Conservation (phyloP, 164 flowering plant species). For the Tetrastigma voinierianum region DNA sequence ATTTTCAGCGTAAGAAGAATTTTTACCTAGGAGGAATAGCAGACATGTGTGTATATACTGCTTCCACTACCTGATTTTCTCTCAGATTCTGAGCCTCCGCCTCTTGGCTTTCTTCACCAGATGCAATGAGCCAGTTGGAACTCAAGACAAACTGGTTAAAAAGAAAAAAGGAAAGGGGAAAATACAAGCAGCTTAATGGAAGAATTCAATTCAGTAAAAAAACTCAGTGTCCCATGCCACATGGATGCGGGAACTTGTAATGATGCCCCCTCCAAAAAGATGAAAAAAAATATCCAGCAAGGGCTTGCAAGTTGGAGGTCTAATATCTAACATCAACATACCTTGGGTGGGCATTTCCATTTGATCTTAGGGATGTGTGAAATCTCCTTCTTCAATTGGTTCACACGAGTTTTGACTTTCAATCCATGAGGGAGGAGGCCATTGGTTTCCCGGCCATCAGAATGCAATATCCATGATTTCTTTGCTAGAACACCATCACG, state of each 20-base stretch:
- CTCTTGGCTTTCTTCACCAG: constrained; percentile 49
- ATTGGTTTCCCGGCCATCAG: constrained; percentile 2
- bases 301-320: not conserved
- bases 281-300: not conserved
- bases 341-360: constrained; percentile 49
- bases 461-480: constrained; percentile 16
- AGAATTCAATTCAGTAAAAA: not conserved
- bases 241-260: not conserved
- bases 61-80: constrained; percentile 33
- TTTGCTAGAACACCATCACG: constrained; percentile 17
- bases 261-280: not conserved
- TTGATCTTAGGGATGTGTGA: constrained; percentile 18
- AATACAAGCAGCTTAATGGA: not conserved
- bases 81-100: constrained; percentile 22
- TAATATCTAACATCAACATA: constrained; percentile 13
- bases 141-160: constrained; percentile 24
- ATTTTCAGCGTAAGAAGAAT: not conserved
- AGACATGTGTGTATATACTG: constrained; percentile 32
- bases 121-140: constrained; percentile 31
- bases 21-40: constrained; percentile 38
- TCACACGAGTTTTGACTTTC: not conserved
- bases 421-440: constrained; percentile 29
- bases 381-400: constrained; percentile 4
- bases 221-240: not conserved
- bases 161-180: too few relatives aligned